These are phyloP conservation scores for Chytriomyces sp. DNA, from an alignment of 192 early-diverging fungal species.

Conservation along the genomic window DNA sequence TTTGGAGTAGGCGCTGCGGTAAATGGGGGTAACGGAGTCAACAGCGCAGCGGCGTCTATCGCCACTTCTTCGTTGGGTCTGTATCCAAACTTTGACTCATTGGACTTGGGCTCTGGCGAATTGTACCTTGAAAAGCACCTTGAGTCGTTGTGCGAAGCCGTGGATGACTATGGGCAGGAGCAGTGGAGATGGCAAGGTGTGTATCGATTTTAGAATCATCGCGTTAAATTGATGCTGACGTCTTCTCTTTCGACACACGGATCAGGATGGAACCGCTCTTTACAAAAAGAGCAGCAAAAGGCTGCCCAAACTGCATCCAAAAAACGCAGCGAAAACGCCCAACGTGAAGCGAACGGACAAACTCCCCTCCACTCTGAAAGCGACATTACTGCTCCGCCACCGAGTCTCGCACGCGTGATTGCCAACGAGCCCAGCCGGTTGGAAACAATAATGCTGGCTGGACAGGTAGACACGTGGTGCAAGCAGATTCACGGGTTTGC, in stretches of 20 bases:
- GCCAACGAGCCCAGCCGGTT: conserved; percentile 89
- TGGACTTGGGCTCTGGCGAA: conserved; percentile 82
- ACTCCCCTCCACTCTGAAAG: conserved; percentile 74
- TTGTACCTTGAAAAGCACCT: conserved; percentile 86
- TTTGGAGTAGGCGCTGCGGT: conserved; percentile 12
- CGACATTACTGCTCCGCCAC: conserved; percentile 66
- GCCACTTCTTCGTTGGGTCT: conserved; percentile 1
- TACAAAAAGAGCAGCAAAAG: conserved; percentile 85
- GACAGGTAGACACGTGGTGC: conserved; percentile 91
- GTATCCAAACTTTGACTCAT: conserved; percentile 62
- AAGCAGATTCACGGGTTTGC: conserved; percentile 93
- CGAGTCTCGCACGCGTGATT: conserved; percentile 65
- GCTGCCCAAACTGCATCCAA: conserved; percentile 63
- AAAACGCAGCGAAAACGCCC: conserved; percentile 77
- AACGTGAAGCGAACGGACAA: conserved; percentile 69
- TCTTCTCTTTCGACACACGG: background rate
- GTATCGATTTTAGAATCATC: background rate
- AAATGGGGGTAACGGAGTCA: background rate
- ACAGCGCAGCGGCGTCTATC: conserved; percentile 19
- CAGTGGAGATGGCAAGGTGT: conserved; percentile 86
- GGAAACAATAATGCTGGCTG: conserved; percentile 85
- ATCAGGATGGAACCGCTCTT: conserved; percentile 81
- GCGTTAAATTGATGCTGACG: conserved; percentile 8
- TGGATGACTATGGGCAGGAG: conserved; percentile 90
- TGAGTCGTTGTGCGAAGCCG: conserved; percentile 77